Evolutionary conservation across 2,329 filamentous ascomycete genomes (phyloP), one percentile per base, ranked within the genome.

Genomic region (Diaporthe australafricana): DNA sequence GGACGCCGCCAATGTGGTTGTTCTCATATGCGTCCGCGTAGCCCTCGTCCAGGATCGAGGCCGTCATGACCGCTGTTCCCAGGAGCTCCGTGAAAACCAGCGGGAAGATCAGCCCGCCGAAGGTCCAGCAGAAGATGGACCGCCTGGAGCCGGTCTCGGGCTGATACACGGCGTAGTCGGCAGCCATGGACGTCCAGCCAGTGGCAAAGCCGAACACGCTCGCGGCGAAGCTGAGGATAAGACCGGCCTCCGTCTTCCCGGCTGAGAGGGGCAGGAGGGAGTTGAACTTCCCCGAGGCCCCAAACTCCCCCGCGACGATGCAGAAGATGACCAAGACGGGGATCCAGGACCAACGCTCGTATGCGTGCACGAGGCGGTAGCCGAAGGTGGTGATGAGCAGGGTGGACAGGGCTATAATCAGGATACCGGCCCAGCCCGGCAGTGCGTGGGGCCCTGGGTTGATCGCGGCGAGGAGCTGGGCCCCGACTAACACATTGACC

Each of bases 111-210:
- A 96, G 85, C 12, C 94, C 94, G 30, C 84, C 79, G 80, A 91
- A 93, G 38, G 93, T 93, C 78, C 90, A 90, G 72, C 88, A 76
- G 81, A 95, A 96, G 73, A 95, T 85, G 73, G 90, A 90, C 52
- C 79, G 80, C 27, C 89, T 87, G 38, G 88, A 87, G 50, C 90
- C 89, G 30, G 82, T 85, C 3, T 86, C 83, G 0, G 93, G 92
- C 77, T 95, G 93, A 81, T 95, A 95, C 65, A 94, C 92, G 27
- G 92, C 94, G 80, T 95, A 96, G 78, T 96, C 93, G 11, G 92
- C 91, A 0, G 93, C 92, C 72, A 91, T 93, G 8, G 88, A 88
- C 1, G 91, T 90, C 93, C 94, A 96, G 70, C 93, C 89, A 2
- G 92, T 91, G 22, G 91, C 87, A 78, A 93, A 92, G 48, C 92